Evolutionary conservation across 2,329 filamentous ascomycete genomes (phyloP), one percentile per base, ranked within the genome.

Genomic region (Pseudocercospora pini-densiflorae): DNA sequence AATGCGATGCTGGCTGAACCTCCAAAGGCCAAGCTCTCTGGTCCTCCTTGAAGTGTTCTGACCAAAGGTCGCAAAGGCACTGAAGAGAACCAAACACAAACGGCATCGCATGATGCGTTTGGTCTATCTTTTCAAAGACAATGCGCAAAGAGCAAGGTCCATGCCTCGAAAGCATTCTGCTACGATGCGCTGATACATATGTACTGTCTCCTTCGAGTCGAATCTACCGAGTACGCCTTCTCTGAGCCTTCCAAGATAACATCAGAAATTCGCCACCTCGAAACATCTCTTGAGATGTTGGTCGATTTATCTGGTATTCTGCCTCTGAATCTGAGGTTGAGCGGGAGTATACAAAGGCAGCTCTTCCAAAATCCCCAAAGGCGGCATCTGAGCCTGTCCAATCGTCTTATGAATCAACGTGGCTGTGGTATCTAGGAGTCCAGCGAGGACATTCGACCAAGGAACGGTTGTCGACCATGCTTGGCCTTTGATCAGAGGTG

Each of bases 1-100:
- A 79, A 81, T 60, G 76, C 71, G 27, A 79, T 73, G 10, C 70
- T 84, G 68, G 73, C 76, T 59, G 78, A 76, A 71, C 81, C 81
- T 8, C 73, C 74, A 12, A 78, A 75, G 63, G 82, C 77, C 33
- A 72, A 78, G 61, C 66, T 83, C 62, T 74, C 79, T 45, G 76
- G 75, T 49, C 23, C 61, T 21, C 23, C 49, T 36, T 73, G 69
- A 40, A 16, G 33, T 8, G 31, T 1, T 58, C 2, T 36, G 1
- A 40, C 6, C 14, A 16, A 14, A 40, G 14, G 2, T n/a, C 2
- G 5, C 16, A 40, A n/a, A 36, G 12, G 10, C 33, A 36, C 9
- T 36, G 33, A n/a, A 40, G 36, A 40, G 14, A 40, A 5, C 5
- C 10, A 40, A 14, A 5, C 14, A 40, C 36, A 40, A n/a, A 40